Conservation (phyloP, 768 basidiomycete species). For the Macrolepiota fuliginosa region DNA sequence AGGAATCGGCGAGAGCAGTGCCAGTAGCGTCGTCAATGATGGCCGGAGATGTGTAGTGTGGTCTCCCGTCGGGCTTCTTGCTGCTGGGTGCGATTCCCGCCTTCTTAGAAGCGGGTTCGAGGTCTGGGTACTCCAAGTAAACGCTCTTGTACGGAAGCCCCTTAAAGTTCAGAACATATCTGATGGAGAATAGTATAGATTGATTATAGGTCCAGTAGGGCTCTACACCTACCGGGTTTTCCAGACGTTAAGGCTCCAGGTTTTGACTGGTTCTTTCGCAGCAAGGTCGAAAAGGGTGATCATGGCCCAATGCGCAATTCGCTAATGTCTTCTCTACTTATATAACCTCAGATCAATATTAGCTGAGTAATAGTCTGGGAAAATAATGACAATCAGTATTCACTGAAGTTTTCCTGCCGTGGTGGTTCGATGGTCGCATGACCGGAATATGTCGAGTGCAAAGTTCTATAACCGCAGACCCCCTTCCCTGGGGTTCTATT, state of each 20-base stretch:
- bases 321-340: not conserved
- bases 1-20: conserved; percentile 34
- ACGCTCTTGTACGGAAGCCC: conserved; percentile 10
- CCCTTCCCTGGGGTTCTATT: too few relatives aligned
- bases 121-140: conserved; percentile 13
- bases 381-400: too few relatives aligned
- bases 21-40: conserved; percentile 36
- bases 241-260: conserved; percentile 11
- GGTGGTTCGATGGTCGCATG: not conserved
- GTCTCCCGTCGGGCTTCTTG: not conserved
- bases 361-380: not conserved
- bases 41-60: conserved; percentile 10
- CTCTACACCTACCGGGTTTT: conserved; percentile 1
- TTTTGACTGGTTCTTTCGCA: not conserved
- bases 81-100: conserved; percentile 1
- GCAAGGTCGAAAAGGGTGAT: conserved; percentile 16
- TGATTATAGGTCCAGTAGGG: not conserved
- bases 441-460: too few relatives aligned
- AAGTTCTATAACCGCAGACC: too few relatives aligned
- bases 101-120: not conserved
- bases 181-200: conserved; percentile 6
- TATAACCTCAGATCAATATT: not conserved
- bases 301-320: conserved; percentile 5
- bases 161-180: conserved; percentile 13
- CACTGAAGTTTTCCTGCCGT: too few relatives aligned